Conservation (phyloP, 2,329 filamentous ascomycete genomes). For the Diaporthe caulivora region DNA sequence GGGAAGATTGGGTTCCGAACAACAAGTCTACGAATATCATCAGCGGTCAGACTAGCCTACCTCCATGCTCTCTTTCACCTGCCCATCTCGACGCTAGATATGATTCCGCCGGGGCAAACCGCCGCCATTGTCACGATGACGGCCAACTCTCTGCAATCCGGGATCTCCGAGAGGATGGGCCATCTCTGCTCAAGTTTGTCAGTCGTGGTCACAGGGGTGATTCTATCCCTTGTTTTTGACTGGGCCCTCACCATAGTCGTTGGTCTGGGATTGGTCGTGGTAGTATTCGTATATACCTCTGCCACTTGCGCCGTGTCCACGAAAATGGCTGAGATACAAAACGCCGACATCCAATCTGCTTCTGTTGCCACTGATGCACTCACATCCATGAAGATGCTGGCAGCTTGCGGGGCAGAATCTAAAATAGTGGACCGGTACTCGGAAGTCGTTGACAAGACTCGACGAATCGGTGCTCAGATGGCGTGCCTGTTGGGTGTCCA, state of each 20-base stretch:
- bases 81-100: constrained; percentile 74
- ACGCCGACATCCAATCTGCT: constrained; percentile 67
- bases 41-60: constrained; percentile 72
- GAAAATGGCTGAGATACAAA: constrained; percentile 57
- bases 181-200: constrained; percentile 67
- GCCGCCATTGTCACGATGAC: constrained; percentile 74
- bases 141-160: constrained; percentile 71
- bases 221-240: constrained; percentile 67
- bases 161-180: constrained; percentile 72
- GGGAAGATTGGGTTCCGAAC: constrained; percentile 66
- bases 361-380: constrained; percentile 69
- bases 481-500: constrained; percentile 59
- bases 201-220: constrained; percentile 63
- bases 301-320: constrained; percentile 69
- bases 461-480: constrained; percentile 60
- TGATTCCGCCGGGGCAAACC: constrained; percentile 67
- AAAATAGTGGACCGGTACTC: constrained; percentile 67
- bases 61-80: constrained; percentile 73
- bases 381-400: constrained; percentile 61
- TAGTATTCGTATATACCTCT: constrained; percentile 60
- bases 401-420: constrained; percentile 71
- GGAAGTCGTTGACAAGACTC: constrained; percentile 65
- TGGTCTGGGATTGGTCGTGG: constrained; percentile 66
- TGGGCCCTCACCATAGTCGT: constrained; percentile 73
- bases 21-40: constrained; percentile 70